Evolutionary conservation across 148 eudicot species (phyloP), one percentile per base, ranked within the genome.

Genomic region (Polygonum maritimum): DNA sequence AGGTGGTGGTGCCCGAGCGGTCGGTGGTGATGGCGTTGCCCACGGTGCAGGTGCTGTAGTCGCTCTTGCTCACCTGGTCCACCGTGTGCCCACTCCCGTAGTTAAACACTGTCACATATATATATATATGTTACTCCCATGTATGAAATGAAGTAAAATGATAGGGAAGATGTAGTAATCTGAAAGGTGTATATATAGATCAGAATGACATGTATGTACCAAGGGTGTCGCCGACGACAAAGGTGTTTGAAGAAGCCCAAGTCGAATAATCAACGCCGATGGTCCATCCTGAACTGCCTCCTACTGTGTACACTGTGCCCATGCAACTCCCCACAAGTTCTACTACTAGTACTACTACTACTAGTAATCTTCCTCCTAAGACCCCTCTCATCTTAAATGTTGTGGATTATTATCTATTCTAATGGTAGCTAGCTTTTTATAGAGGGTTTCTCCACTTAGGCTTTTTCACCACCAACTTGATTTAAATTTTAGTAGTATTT

Each of bases 211-310:
- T 19, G 26, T 65, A 81, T 79, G 74, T 74, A 93, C 98, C 92
- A 21, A 94, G 91, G 55, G 80, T 80, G 77, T 91, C 98, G 7
- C 98, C 98, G 77, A 90, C 87, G 7, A 51, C 7, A 76, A 91
- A 88, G 40, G 87, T 85, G 36, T 87, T 94, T 51, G 78, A 89
- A 73, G 55, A 55, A 58, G 98, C 36, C 98, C 97, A 94, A 10
- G 89, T 86, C 63, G 58, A 52, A 78, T 94, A 91, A 83, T 90
- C 87, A 74, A 65, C 80, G 6, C 91, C 85, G 8, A 82, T 19
- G 8, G 86, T 33, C 98, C 98, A 93, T 6, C 98, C 98, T 48
- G 83, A 57, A 1, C 91, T 2, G 81, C 89, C 98, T 0, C 98
- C 98, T 13, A 93, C 98, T 0, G 91, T 91, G 77, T 93, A 88